A percentile compares a stretch with the other conserved stretches of the same genome.
Conservation (phyloP, 2,329 filamentous ascomycete genomes). For the Helicocarpus griseus region DNA sequence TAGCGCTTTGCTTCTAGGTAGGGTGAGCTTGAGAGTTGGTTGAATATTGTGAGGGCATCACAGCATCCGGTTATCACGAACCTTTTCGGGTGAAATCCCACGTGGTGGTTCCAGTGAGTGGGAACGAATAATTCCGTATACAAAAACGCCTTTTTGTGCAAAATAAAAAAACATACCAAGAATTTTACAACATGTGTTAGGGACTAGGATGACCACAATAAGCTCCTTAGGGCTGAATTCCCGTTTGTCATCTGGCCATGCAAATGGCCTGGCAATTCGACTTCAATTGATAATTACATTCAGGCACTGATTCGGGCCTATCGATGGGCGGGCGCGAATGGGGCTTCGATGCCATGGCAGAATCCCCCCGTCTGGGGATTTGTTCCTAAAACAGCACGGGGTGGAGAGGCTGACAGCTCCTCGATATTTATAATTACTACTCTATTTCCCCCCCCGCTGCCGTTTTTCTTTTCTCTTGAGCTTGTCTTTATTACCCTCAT, state of each 20-base stretch:
- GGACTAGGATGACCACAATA: background rate
- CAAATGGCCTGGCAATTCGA: background rate
- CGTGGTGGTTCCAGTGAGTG: background rate
- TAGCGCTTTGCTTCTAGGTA: background rate
- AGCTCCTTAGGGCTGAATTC: conserved; percentile 4
- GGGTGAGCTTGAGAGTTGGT: too few species aligned
- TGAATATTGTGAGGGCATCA: background rate
- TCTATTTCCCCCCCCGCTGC: background rate
- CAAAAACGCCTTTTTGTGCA: background rate
- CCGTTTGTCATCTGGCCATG: conserved; percentile 1
- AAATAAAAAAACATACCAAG: background rate
- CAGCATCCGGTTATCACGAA: background rate
- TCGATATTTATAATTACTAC: background rate
- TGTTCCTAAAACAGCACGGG: conserved; percentile 4
- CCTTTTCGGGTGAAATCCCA: background rate
- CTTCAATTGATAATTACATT: background rate
- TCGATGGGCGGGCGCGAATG: background rate
- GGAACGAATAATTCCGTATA: background rate
- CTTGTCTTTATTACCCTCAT: background rate
- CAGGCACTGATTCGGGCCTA: background rate
- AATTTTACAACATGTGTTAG: background rate
- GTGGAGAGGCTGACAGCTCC: background rate
- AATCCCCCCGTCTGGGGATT: background rate
- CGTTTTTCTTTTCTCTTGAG: background rate
- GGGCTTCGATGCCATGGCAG: background rate